A percentile compares a stretch with the other conserved stretches of the same genome.
Conservation (phyloP, 169 alveolate species). For the Eimeria maxima region DNA sequence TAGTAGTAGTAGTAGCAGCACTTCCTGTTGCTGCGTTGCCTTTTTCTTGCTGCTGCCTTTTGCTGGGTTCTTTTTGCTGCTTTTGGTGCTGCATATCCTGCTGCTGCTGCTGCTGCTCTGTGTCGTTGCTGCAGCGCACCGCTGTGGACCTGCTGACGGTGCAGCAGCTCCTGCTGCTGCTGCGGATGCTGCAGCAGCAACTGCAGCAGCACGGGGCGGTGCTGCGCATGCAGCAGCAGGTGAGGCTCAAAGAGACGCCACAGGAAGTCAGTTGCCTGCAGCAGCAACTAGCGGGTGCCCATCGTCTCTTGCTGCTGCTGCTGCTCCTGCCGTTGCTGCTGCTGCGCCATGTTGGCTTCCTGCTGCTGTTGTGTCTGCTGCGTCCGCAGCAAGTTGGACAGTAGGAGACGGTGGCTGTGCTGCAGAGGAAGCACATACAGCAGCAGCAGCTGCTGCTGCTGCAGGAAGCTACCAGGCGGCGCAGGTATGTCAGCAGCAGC, state of each 20-base stretch:
- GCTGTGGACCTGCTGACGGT: conserved; percentile 10
- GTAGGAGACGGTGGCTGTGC: conserved; percentile 4
- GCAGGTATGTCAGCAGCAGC: neutral
- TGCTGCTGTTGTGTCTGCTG: conserved; percentile 7
- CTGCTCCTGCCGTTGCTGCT: neutral
- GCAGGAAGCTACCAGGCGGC: conserved; percentile 9
- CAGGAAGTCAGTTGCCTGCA: conserved; percentile 24
- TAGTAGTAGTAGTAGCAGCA: no score
- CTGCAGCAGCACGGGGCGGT: conserved; percentile 10
- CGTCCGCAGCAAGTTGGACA: neutral
- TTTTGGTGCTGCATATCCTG: neutral
- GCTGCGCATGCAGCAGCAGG: conserved; percentile 19
- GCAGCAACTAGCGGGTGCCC: conserved; percentile 63
- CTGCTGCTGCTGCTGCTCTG: neutral
- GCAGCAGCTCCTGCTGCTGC: conserved; percentile 20
- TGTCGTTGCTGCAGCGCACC: conserved; percentile 2
- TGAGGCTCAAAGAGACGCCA: neutral
- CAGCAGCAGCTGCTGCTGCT: neutral
- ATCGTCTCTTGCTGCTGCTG: neutral
- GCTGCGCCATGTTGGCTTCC: neutral
- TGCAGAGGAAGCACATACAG: neutral
- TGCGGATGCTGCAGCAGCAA: conserved; percentile 47
- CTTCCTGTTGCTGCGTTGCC: no score
- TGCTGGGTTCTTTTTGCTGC: no score
- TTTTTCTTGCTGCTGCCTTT: no score